Base-by-base conservation (phyloP, 805 yeast genomes). In the Candida cerambycidarum region DNA sequence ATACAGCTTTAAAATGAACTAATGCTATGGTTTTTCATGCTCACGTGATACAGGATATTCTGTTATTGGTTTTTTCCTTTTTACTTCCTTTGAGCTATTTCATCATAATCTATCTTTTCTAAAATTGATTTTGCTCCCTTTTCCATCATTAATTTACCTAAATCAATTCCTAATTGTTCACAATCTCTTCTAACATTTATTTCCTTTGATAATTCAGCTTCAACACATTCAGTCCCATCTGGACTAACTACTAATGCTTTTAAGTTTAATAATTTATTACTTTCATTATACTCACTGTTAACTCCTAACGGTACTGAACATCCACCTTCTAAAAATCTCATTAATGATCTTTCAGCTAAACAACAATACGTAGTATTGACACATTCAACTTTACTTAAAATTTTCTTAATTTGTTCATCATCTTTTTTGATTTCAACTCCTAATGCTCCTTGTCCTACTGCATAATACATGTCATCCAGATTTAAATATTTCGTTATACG, bases 401-500 rank as follows among this genome's bases (percentile, higher is more conserved):
- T 71, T 42, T 73, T 63, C 52, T 68, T 68, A 64, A 86, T 78
- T 38, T 70, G 67, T 5, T 62, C 56, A 62, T 93, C 96, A 45
- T 75, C 77, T 45, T 75, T 75, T 54, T 95, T 77, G 52, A 92
- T 87, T 67, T 93, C 99, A 19, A 93, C 70, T 14, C 98, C 99
- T 34, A 93, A 66, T 0, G 98, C 98, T 50, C 99, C 99, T 69
- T 93, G 99, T n/a, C 99, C 99, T 35, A 93, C 97, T 1, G 99
- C 97, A 60, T 92, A 87, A 59, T 82, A 85, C 96, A 92, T 87
- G 42, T 83, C 86, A 25, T 87, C 85, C 4, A 81, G 74, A 43
- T 83, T 79, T 48, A 93, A 72, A 50, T 72, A 75, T 48, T 77
- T 72, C 5, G 96, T 82, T 58, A 93, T 89, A 61, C 97, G 73